Evolutionary conservation across 75 land plant genomes (phyloP).

Genomic region (Picea glauca): DNA sequence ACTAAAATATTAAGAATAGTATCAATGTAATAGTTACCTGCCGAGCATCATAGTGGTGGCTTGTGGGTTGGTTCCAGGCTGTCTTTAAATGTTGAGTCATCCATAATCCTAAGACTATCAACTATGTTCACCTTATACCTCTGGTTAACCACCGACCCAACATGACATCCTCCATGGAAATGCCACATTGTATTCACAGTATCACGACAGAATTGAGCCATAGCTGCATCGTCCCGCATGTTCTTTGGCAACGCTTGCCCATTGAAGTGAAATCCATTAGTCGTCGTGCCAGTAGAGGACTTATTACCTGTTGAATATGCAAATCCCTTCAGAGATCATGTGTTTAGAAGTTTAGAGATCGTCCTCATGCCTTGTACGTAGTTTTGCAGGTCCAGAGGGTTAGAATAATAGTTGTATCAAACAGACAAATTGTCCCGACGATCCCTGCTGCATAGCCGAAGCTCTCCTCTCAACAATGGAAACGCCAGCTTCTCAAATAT

Average conservation of each 20-base stretch:
- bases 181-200: slow-evolving; percentile 75
- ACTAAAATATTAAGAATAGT: neutral
- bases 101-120: slow-evolving; percentile 57
- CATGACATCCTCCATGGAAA: slow-evolving; percentile 76
- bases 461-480: slow-evolving; percentile 44
- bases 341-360: slow-evolving; percentile 33
- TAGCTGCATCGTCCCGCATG: slow-evolving; percentile 12
- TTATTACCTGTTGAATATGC: slow-evolving; percentile 8
- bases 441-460: slow-evolving; percentile 47
- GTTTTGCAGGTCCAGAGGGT: slow-evolving; percentile 34
- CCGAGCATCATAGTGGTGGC: slow-evolving; percentile 90
- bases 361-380: slow-evolving; percentile 41
- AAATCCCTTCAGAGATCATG: slow-evolving; percentile 33
- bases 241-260: slow-evolving; percentile 35
- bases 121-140: slow-evolving; percentile 45
- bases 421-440: slow-evolving; percentile 51
- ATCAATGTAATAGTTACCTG: slow-evolving; percentile 22
- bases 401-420: slow-evolving; percentile 60
- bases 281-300: neutral
- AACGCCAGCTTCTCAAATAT: slow-evolving; percentile 57
- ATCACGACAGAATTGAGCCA: slow-evolving; percentile 51
- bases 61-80: slow-evolving; percentile 91
- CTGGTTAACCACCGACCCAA: slow-evolving; percentile 55
- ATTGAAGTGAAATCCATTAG: slow-evolving; percentile 30
- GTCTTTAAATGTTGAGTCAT: slow-evolving; percentile 56